Evolutionary conservation across 192 early-diverging fungal species (phyloP).

Genomic region (Backusella circina): DNA sequence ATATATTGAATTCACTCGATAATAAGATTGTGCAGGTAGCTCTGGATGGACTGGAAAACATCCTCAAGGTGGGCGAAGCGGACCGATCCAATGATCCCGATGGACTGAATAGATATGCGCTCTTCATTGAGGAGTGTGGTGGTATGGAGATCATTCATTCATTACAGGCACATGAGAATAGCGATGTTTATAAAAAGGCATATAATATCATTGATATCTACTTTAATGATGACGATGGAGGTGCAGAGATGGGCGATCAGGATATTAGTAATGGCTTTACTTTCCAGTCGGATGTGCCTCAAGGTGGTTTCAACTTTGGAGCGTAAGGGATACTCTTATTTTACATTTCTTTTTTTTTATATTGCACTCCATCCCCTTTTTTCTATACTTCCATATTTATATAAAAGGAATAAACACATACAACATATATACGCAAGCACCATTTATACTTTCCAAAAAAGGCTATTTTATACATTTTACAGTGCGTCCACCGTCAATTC

Average conservation of each 20-base stretch:
- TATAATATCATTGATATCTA: slow-evolving; percentile 96
- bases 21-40: slow-evolving; percentile 97
- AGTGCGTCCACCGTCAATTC: too few relatives aligned
- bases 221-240: slow-evolving; percentile 84
- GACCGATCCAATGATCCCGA: slow-evolving; percentile 61
- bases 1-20: slow-evolving; percentile 86
- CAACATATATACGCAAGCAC: too few relatives aligned
- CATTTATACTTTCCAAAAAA: too few relatives aligned
- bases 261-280: slow-evolving; percentile 84
- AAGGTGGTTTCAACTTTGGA: slow-evolving; percentile 84
- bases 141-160: slow-evolving; percentile 96
- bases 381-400: too few relatives aligned
- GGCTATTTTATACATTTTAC: too few relatives aligned
- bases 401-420: too few relatives aligned
- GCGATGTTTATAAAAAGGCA: slow-evolving; percentile 96
- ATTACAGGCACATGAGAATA: slow-evolving; percentile 92
- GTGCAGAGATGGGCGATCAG: slow-evolving; percentile 61
- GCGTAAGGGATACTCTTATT: not conserved
- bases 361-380: not conserved
- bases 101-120: slow-evolving; percentile 81
- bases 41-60: slow-evolving; percentile 97
- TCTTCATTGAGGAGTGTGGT: slow-evolving; percentile 89
- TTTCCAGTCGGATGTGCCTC: slow-evolving; percentile 63
- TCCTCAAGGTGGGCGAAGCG: slow-evolving; percentile 92
- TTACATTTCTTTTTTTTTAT: not conserved